These are phyloP conservation scores for Solanum medicagineum DNA, from an alignment of 257 asterid genomes.

Conservation along the genomic window DNA sequence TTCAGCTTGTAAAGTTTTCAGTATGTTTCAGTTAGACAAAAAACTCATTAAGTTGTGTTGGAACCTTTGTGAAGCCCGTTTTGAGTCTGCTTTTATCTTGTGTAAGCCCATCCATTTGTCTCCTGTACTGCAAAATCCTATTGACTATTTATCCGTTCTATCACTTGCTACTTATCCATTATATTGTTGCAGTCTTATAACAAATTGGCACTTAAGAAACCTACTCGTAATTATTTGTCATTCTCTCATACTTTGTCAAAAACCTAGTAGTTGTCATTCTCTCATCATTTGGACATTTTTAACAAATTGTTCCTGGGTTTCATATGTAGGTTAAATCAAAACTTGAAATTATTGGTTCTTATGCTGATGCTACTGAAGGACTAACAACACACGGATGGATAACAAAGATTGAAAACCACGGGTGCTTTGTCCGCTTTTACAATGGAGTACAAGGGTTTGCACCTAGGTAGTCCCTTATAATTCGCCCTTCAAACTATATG, in stretches of 20 bases:
- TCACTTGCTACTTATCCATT: neutral
- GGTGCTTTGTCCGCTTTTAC: conserved; percentile 96
- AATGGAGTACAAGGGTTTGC: conserved; percentile 96
- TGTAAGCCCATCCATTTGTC: neutral
- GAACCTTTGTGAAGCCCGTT: neutral
- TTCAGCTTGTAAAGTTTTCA: neutral
- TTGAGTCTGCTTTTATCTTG: neutral
- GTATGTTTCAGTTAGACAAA: neutral
- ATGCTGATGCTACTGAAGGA: conserved; percentile 81
- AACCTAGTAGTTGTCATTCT: neutral
- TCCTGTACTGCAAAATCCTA: neutral
- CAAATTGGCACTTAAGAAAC: neutral
- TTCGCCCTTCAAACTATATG: neutral
- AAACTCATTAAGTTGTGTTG: neutral
- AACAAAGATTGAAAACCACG: conserved; percentile 81
- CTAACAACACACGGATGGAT: conserved; percentile 96
- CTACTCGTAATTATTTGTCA: neutral
- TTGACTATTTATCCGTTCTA: neutral
- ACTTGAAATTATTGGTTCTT: conserved; percentile 62
- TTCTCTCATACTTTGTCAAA: neutral
- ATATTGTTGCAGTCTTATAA: neutral
- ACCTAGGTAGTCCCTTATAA: conserved; percentile 45
- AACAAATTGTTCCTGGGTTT: neutral
- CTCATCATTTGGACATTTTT: neutral
- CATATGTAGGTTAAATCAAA: conserved; percentile 72